Base-by-base conservation (phyloP, 2,329 filamentous ascomycete species). In the Colletotrichum incanum region DNA sequence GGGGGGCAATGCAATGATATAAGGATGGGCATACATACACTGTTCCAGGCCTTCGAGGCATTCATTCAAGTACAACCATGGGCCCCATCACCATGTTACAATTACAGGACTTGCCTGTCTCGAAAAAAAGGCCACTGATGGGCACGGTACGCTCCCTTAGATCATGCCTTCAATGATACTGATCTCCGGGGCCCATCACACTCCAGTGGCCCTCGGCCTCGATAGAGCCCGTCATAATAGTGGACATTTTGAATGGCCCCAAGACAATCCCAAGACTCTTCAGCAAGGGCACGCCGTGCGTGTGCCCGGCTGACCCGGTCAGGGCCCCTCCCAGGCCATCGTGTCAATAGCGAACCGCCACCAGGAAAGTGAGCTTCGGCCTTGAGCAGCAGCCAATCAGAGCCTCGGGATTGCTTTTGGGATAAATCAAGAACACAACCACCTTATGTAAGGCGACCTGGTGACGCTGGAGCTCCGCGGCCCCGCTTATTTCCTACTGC, bases 231-330 rank as follows among this genome's bases (percentile, higher is more conserved):
- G 65, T 72, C 56, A 68, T 68, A 59, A 68, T 63, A 69, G 69
- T 72, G 69, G 64, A 26, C 45, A 31, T 43, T 16, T 47, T 12
- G 28, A 45, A 61, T 34, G 41, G 45, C 31, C 23, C 45, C 41
- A 41, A 6, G 41, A 62, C 59, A 64, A 23, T 43, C 37, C 61
- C 34, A 64, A 39, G 37, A 55, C 23, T 58, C 45, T 59, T 55
- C 65, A 72, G 69, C 65, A 69, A 39, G 65, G 58, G 39, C 65
- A 31, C 58, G 52, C 69, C 69, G 65, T 72, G 65, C 52, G 37
- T 54, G 65, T 54, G 65, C n/a, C 68, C 69, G 65, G 69, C 65
- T 72, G 69, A 69, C 69, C 69, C 59, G 69, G 58, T 54, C 65
- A 63, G 34, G 64, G 55, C 39, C 54, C 31, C 20, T 49, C 41